These are phyloP conservation scores for Lotus japonicus DNA, from an alignment of 306 rosid genomes.

Conservation along the genomic window DNA sequence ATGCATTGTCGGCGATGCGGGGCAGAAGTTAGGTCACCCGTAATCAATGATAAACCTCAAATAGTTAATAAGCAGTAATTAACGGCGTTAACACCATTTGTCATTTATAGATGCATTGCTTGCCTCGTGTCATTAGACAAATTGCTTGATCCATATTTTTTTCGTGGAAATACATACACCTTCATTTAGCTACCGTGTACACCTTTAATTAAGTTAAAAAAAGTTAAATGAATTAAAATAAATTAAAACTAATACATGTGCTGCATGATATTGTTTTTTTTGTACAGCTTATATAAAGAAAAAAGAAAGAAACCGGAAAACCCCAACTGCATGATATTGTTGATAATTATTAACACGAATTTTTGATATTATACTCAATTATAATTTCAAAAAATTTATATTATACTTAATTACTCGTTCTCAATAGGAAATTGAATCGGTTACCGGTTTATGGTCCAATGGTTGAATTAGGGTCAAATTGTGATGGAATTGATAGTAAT, in stretches of 20 bases:
- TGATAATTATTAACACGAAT: no score
- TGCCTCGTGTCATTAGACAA: not conserved
- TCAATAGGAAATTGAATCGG: no score
- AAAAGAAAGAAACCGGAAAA: no score
- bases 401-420: no score
- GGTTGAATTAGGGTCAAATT: no score
- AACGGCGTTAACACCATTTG: not conserved
- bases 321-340: no score
- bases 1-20: constrained; percentile 83
- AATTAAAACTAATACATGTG: not conserved
- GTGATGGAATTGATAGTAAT: no score
- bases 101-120: not conserved
- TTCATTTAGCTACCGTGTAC: not conserved
- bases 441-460: no score
- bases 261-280: no score
- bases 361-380: no score
- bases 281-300: no score
- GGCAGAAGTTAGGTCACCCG: constrained; percentile 70
- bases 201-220: not conserved
- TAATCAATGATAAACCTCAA: constrained; percentile 47
- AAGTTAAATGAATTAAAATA: not conserved
- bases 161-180: not conserved
- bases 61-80: constrained; percentile 19
- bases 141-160: not conserved
- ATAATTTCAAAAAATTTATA: no score